Evolutionary conservation across 1,284 basidiomycete species (phyloP).

Genomic region (Schizophyllum commune): DNA sequence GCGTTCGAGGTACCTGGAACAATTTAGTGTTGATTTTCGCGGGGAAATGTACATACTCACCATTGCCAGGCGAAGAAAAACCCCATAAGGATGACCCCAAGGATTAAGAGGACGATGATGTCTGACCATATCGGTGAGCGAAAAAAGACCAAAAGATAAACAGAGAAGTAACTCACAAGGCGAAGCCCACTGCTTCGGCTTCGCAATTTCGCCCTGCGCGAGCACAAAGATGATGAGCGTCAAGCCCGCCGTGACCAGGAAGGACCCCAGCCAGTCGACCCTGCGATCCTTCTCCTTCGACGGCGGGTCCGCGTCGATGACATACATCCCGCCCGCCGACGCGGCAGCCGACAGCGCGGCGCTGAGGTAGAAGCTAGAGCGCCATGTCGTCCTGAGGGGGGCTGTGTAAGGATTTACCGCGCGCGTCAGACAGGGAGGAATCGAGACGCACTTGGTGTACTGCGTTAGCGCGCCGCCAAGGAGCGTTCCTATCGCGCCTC

Average conservation of each 20-base stretch:
- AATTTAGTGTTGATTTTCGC: neutral
- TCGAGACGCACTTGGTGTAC: constrained; percentile 21
- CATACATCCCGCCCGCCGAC: constrained; percentile 25
- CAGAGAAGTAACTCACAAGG: constrained; percentile 28
- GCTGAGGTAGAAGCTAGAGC: constrained; percentile 44
- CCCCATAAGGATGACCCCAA: constrained; percentile 51
- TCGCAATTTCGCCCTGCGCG: constrained; percentile 44
- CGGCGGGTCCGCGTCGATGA: constrained; percentile 31
- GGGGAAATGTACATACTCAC: neutral
- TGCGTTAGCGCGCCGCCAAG: constrained; percentile 36
- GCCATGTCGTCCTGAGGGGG: constrained; percentile 32
- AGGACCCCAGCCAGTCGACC: constrained; percentile 49
- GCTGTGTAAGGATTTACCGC: neutral
- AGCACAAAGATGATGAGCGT: constrained; percentile 46
- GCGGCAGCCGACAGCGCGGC: constrained; percentile 20
- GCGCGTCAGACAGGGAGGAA: neutral
- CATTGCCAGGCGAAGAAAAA: constrained; percentile 66
- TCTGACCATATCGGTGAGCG: constrained; percentile 18
- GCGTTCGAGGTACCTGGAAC: constrained; percentile 36
- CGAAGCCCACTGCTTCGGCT: constrained; percentile 44
- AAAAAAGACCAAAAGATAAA: neutral
- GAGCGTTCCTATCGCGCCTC: constrained; percentile 33
- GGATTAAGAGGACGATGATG: constrained; percentile 55
- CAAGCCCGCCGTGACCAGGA: constrained; percentile 39
- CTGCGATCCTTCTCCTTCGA: constrained; percentile 14